Evolutionary conservation across 257 asterid species (phyloP).

Genomic region (Osmanthus fragrans): DNA sequence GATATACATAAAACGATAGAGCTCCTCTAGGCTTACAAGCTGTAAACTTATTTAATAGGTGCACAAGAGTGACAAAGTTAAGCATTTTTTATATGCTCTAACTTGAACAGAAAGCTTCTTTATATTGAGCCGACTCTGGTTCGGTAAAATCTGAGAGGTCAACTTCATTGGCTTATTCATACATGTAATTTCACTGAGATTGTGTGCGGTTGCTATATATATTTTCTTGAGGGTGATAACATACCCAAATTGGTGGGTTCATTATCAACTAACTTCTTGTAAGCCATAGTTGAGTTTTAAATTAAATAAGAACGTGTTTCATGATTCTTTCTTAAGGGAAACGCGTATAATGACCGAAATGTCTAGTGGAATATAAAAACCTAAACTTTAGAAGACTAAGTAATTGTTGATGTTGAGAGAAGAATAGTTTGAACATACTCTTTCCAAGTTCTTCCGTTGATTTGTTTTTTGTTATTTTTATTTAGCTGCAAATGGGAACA

Average conservation of each 20-base stretch:
- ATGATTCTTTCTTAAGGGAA: neutral
- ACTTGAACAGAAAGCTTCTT: no score
- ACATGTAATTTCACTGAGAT: no score
- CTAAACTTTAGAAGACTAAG: neutral
- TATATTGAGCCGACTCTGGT: no score
- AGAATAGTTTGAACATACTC: neutral
- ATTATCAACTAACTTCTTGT: neutral
- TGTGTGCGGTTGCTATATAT: no score
- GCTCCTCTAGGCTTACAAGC: no score
- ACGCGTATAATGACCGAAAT: neutral
- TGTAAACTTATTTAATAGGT: no score
- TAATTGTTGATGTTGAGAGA: neutral
- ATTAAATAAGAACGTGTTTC: no score
- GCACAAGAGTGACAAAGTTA: no score
- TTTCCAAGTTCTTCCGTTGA: neutral
- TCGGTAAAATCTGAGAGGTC: no score
- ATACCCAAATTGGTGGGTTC: neutral
- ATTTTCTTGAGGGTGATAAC: neutral
- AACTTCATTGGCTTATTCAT: no score
- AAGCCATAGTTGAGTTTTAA: neutral
- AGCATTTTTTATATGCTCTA: no score
- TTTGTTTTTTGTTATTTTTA: neutral
- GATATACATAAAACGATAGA: no score
- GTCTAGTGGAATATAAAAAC: neutral
- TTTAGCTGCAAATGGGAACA: constrained; percentile 91